Conservation (phyloP, 2,329 filamentous ascomycete genomes). For the Claviceps pazoutovae region DNA sequence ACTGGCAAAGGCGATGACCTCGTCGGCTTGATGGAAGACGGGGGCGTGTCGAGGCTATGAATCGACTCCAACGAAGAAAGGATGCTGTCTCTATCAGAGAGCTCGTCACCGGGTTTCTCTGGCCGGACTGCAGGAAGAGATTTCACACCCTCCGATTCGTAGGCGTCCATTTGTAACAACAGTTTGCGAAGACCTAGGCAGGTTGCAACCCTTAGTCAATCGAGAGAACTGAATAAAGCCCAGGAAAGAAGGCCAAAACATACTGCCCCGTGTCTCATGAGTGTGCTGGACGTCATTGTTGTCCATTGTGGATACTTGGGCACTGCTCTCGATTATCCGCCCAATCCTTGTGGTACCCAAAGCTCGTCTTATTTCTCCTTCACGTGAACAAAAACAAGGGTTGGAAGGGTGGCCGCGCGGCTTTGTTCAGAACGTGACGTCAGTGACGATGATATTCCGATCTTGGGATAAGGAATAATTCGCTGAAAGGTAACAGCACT, state of each 20-base stretch:
- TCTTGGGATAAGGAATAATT: too few species aligned
- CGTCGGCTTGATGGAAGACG: neutral
- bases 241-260: neutral
- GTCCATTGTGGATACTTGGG: constrained; percentile 1
- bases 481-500: too few species aligned
- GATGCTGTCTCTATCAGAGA: neutral
- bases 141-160: neutral
- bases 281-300: neutral
- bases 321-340: neutral
- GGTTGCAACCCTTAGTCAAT: too few species aligned
- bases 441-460: too few species aligned
- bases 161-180: neutral
- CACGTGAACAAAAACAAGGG: neutral
- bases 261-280: constrained; percentile 2
- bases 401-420: too few species aligned
- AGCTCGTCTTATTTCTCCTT: neutral
- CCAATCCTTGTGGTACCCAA: neutral
- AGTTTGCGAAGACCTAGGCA: neutral
- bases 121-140: neutral
- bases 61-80: neutral
- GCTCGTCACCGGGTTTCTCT: neutral
- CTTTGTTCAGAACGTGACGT: too few species aligned
- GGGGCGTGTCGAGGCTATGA: neutral
- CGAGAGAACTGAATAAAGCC: neutral
- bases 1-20: neutral